These are phyloP conservation scores for Globisporangium spinosum DNA, from an alignment of 352 stramenopile species.

Conservation along the genomic window DNA sequence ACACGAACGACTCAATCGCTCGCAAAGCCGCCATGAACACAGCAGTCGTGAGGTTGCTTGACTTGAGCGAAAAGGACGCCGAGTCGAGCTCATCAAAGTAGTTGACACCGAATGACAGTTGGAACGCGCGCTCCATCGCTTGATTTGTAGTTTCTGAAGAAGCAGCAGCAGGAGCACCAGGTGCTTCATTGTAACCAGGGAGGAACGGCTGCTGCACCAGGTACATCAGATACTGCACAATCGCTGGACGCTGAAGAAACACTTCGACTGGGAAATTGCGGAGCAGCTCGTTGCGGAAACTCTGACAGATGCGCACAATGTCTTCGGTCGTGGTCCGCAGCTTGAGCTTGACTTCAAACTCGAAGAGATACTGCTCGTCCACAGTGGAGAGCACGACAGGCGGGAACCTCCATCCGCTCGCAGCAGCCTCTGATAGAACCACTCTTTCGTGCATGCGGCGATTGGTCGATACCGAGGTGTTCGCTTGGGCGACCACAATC, in stretches of 20 bases:
- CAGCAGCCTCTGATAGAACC: slow-evolving; percentile 3
- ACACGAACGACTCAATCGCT: slow-evolving; percentile 56
- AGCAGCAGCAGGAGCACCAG: not conserved
- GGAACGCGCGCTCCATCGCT: slow-evolving; percentile 22
- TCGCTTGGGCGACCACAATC: slow-evolving; percentile 2
- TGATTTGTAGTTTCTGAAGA: not conserved
- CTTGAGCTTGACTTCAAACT: slow-evolving; percentile 73
- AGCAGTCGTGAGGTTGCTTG: slow-evolving; percentile 36
- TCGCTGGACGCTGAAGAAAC: slow-evolving; percentile 59
- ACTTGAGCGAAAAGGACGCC: slow-evolving; percentile 45
- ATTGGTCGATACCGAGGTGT: not conserved
- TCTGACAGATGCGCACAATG: slow-evolving; percentile 45
- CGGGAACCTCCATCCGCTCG: slow-evolving; percentile 54
- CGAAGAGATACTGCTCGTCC: slow-evolving; percentile 75
- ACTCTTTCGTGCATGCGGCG: slow-evolving; percentile 5
- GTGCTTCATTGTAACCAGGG: slow-evolving; percentile 11
- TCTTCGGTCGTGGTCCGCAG: slow-evolving; percentile 44
- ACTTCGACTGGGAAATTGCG: slow-evolving; percentile 64
- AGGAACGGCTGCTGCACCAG: slow-evolving; percentile 65
- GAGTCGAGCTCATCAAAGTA: slow-evolving; percentile 66
- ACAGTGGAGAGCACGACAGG: slow-evolving; percentile 40
- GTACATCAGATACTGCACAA: slow-evolving; percentile 60
- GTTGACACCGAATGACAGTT: slow-evolving; percentile 48
- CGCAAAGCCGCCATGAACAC: slow-evolving; percentile 61
- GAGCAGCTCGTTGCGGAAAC: slow-evolving; percentile 51